Evolutionary conservation across 306 rosid genomes (phyloP).

Genomic region (Datisca glomerata): DNA sequence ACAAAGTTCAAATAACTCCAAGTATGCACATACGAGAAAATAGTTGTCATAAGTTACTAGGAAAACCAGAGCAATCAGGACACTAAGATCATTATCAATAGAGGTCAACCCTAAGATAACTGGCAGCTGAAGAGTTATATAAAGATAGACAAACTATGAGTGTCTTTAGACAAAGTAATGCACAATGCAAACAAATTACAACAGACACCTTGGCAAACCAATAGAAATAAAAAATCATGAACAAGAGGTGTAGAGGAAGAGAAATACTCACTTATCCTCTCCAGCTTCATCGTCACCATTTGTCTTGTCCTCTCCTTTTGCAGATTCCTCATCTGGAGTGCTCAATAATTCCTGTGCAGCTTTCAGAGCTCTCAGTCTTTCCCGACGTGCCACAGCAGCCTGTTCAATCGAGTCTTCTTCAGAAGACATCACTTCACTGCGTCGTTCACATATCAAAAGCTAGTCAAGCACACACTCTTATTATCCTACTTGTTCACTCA

Average conservation of each 20-base stretch:
- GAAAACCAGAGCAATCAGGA: no score
- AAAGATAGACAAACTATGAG: no score
- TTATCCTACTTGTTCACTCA: no score
- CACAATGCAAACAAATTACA: not conserved
- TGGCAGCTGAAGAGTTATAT: no score
- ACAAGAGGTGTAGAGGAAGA: no score
- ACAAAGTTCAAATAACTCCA: not conserved
- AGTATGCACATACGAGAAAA: no score
- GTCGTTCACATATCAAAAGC: no score
- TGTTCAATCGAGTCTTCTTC: slow-evolving; percentile 62
- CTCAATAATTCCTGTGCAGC: slow-evolving; percentile 57
- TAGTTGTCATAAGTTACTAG: no score
- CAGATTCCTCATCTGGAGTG: slow-evolving; percentile 39
- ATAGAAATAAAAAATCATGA: not conserved
- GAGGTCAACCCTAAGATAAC: no score
- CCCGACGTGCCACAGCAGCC: slow-evolving; percentile 63
- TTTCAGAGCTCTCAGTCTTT: slow-evolving; percentile 64
- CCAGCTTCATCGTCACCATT: slow-evolving; percentile 11
- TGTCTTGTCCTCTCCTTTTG: slow-evolving; percentile 17
- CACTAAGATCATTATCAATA: no score
- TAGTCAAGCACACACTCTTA: no score
- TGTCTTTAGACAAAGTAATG: no score
- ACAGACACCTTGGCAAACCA: not conserved
- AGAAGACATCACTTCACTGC: slow-evolving; percentile 23
- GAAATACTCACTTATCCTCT: slow-evolving; percentile 40